Evolutionary conservation across 805 yeast genomes (phyloP), one percentile per base, ranked within the genome.

Genomic region (Starmerella scarabaei): DNA sequence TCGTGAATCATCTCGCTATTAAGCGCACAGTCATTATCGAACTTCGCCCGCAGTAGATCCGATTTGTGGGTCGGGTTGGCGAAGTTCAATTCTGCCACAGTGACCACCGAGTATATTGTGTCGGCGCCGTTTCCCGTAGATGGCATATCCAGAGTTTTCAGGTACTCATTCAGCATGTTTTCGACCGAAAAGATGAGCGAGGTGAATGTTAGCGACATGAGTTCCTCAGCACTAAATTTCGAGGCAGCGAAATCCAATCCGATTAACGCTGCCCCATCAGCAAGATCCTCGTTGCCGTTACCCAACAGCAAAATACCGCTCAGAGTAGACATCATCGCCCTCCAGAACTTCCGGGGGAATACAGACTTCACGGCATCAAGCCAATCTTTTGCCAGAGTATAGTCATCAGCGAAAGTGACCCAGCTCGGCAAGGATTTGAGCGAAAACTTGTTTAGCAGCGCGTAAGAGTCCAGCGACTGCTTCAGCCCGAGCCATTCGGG

Each of bases 351-450:
- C 28, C 49, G 48, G 33, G 62, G 53, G 11, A 64, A 56, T 30
- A 63, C 54, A 33, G 55, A 58, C 3, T 51, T 33, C 15, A 60
- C 50, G 5, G 65, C 58, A 36, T 59, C 62, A 8, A 59, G 50
- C 68, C 68, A 63, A 44, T 63, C 67, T 30, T 56, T 54, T 8
- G 65, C 66, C 20, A 61, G 47, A 2, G 65, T 61, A 26, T 56
- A 47, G 41, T 61, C 65, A 35, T 61, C 65, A 1, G 64, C 57
- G 36, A 53, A 51, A 19, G 48, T 43, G 32, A 60, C 62, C 63
- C 62, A 61, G 18, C 44, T 52, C 2, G 64, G 64, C 9, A 61
- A 48, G 6, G 41, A 36, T 42, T 46, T 58, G 11, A 62, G 58
- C 4, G 43, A 51, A 4, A 59, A 52, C 23, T 40, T 44, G 8